phyloP scores from a whole-genome alignment of 2,329 filamentous ascomycete genomes.

The Calcarisporium arbuscula region DNA sequence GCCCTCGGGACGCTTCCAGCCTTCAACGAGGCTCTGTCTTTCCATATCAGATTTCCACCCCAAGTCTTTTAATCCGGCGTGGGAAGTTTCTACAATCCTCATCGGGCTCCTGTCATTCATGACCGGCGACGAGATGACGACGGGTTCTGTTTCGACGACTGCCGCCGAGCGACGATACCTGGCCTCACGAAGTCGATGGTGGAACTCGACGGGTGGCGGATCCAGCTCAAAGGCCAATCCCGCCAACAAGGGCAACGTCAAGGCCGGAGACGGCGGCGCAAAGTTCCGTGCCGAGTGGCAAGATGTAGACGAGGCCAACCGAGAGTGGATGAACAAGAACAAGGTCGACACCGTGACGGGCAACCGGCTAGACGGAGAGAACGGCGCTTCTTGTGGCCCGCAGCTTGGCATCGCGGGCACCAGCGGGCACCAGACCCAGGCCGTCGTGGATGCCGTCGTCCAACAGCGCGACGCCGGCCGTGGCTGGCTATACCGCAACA shows the following conservation, averaged over 20 bases:
- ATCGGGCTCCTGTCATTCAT: constrained; percentile 95
- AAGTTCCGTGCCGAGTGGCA: constrained; percentile 90
- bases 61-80: constrained; percentile 95
- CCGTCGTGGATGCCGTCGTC: constrained; percentile 70
- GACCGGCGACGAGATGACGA: constrained; percentile 98
- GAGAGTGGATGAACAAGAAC: constrained; percentile 82
- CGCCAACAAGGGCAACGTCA: constrained; percentile 69
- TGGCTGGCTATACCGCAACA: constrained; percentile 76
- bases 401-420: constrained; percentile 50
- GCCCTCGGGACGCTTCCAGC: constrained; percentile 89
- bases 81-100: constrained; percentile 95
- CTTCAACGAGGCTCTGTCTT: constrained; percentile 83
- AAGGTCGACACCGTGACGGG: constrained; percentile 75
- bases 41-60: constrained; percentile 98
- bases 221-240: constrained; percentile 52
- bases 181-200: constrained; percentile 79
- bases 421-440: constrained; percentile 57
- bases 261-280: constrained; percentile 83
- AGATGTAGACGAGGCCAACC: constrained; percentile 83
- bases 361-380: constrained; percentile 42
- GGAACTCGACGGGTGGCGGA: constrained; percentile 91
- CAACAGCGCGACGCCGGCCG: constrained; percentile 75
- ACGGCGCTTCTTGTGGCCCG: constrained; percentile 44
- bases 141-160: constrained; percentile 74
- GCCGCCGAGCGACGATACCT: constrained; percentile 72